Evolutionary conservation across 2,329 filamentous ascomycete species (phyloP).

Genomic region (Penicillium vulpinum): DNA sequence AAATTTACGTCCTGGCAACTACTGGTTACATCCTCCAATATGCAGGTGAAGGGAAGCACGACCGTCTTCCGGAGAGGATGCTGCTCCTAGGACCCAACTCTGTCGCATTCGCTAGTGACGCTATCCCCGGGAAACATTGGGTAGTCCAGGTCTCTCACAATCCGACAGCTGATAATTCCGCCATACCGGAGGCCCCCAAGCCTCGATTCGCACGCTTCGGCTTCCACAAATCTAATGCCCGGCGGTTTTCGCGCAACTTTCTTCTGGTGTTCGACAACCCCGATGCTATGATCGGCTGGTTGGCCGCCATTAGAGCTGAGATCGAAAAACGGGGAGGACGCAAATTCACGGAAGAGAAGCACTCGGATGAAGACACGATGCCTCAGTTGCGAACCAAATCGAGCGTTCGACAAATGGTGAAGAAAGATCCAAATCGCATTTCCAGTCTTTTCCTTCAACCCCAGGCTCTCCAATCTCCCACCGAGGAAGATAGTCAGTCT

Average conservation of each 20-base stretch:
- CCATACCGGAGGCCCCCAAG: slow-evolving; percentile 32
- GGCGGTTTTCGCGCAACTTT: slow-evolving; percentile 41
- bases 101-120: slow-evolving; percentile 52
- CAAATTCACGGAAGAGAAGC: slow-evolving; percentile 43
- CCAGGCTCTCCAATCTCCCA: slow-evolving; percentile 23
- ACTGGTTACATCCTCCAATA: slow-evolving; percentile 51
- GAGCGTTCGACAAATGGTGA: slow-evolving; percentile 36
- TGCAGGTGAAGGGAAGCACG: slow-evolving; percentile 44
- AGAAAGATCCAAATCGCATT: slow-evolving; percentile 36
- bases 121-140: slow-evolving; percentile 51
- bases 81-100: slow-evolving; percentile 47
- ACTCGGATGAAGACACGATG: slow-evolving; percentile 30
- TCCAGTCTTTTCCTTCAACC: slow-evolving; percentile 34
- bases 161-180: slow-evolving; percentile 29
- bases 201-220: slow-evolving; percentile 43
- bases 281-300: slow-evolving; percentile 48
- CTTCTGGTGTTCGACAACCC: slow-evolving; percentile 47
- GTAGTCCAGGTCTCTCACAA: slow-evolving; percentile 49
- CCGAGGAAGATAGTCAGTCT: slow-evolving; percentile 25
- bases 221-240: slow-evolving; percentile 36
- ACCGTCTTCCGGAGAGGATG: slow-evolving; percentile 50
- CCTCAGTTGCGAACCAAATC: slow-evolving; percentile 29
- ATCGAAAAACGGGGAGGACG: slow-evolving; percentile 50
- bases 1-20: slow-evolving; percentile 48
- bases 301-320: slow-evolving; percentile 46